Conservation (phyloP, 2,329 filamentous ascomycete genomes). For the Alternaria triticina region DNA sequence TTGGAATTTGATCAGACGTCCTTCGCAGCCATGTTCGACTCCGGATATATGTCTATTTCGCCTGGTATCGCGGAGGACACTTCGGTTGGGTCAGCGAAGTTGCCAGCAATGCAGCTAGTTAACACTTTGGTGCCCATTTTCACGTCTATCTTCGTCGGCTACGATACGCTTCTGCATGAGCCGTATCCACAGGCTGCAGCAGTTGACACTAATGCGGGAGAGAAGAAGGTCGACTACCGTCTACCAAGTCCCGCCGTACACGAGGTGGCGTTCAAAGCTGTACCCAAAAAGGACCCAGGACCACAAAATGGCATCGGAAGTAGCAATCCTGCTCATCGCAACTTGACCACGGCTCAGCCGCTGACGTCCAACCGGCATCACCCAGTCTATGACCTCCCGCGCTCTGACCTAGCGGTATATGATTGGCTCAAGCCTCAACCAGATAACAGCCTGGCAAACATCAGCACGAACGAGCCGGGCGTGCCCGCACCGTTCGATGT, state of each 20-base stretch:
- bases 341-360: fast-evolving
- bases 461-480: neutral
- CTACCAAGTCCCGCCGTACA: neutral
- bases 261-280: neutral
- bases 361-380: neutral
- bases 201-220: neutral
- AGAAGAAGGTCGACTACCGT: neutral
- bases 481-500: neutral
- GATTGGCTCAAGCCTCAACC: neutral
- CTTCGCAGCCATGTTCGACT: neutral
- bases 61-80: no score
- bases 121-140: fast-evolving
- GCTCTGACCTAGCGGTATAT: neutral
- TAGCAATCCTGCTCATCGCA: fast-evolving
- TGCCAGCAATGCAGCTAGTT: neutral
- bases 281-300: fast-evolving
- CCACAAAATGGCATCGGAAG: neutral
- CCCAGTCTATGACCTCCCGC: neutral
- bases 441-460: fast-evolving
- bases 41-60: no score
- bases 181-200: neutral
- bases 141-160: fast-evolving
- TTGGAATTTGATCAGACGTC: neutral
- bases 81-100: neutral
- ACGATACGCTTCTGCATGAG: neutral